Evolutionary conservation across 495 filamentous ascomycete genomes (phyloP), one percentile per base, ranked within the genome.

Genomic region (Xylaria curta): DNA sequence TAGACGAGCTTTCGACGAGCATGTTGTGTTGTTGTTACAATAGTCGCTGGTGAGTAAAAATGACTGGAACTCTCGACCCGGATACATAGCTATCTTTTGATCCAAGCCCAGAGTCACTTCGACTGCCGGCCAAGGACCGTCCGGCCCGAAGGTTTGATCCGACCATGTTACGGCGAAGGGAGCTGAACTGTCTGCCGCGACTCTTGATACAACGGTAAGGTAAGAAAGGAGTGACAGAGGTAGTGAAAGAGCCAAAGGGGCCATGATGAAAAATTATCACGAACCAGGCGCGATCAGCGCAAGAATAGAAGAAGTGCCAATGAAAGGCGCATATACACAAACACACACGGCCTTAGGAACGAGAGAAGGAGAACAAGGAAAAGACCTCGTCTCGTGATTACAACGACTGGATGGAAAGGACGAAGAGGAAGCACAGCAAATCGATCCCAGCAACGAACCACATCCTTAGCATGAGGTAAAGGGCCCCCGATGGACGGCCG

Each of bases 51-150:
- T 76, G 9, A 79, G 73, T 26, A 79, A 58, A 21, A 75, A 78
- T 24, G 33, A 74, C 47, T 78, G 74, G 36, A 72, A 79, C 59
- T 79, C 77, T 2, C 71, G 76, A 24, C 81, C 81, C 4, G 79
- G 79, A 53, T 79, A 82, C 24, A 82, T 13, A 26, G 78, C 68
- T 71, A 82, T 77, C 49, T 72, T 78, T 46, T 79, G 78, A 47
- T 73, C 53, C 19, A 60, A 38, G 31, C 81, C 78, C 12, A 82
- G 10, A 8, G 66, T 76, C 31, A 82, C 74, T 51, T 80, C 74
- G 24, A 82, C 66, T 3, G 80, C 80, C 44, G 75, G 78, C 81
- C 81, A 82, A 28, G 81, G 81, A 10, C 81, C 81, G 38, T 82
- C 81, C 28, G 81, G 80, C 31, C 81, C 81, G 73, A 70, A 81